A percentile compares a stretch with the other conserved stretches of the same genome.
These are phyloP conservation scores for Xylariaceae sp. DNA, from an alignment of 2,329 filamentous ascomycete species.

Conservation along the genomic window DNA sequence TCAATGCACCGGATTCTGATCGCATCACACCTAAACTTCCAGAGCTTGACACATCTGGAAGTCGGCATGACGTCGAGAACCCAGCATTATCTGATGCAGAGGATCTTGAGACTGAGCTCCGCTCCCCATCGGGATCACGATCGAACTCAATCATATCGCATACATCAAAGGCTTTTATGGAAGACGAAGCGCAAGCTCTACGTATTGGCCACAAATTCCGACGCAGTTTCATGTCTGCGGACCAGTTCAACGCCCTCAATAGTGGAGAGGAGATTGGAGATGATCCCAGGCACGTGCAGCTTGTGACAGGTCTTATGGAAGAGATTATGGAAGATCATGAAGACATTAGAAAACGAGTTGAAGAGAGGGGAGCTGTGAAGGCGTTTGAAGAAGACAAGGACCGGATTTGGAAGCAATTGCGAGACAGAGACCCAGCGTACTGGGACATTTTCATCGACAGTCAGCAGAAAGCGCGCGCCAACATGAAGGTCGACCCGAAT, in stretches of 20 bases:
- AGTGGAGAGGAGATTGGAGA: conserved; percentile 46
- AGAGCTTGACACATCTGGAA: conserved; percentile 27
- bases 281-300: conserved; percentile 46
- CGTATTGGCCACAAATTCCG: conserved; percentile 56
- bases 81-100: conserved; percentile 44
- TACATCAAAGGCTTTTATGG: conserved; percentile 48
- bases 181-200: conserved; percentile 55
- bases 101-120: conserved; percentile 43
- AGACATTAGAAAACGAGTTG: conserved; percentile 49
- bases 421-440: conserved; percentile 62
- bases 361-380: conserved; percentile 55
- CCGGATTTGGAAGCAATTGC: conserved; percentile 45
- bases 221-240: conserved; percentile 47
- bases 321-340: conserved; percentile 61
- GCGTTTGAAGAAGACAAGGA: conserved; percentile 58
- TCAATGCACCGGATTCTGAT: conserved; percentile 25
- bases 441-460: conserved; percentile 61
- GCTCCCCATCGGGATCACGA: conserved; percentile 42
- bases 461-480: conserved; percentile 56
- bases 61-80: conserved; percentile 35
- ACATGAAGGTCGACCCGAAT: conserved; percentile 37
- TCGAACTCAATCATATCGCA: conserved; percentile 50
- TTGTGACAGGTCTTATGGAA: conserved; percentile 61
- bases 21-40: conserved; percentile 19
- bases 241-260: conserved; percentile 48